Evolutionary conservation across 257 asterid species (phyloP), one percentile per base, ranked within the genome.

Genomic region (Petunia secreta): DNA sequence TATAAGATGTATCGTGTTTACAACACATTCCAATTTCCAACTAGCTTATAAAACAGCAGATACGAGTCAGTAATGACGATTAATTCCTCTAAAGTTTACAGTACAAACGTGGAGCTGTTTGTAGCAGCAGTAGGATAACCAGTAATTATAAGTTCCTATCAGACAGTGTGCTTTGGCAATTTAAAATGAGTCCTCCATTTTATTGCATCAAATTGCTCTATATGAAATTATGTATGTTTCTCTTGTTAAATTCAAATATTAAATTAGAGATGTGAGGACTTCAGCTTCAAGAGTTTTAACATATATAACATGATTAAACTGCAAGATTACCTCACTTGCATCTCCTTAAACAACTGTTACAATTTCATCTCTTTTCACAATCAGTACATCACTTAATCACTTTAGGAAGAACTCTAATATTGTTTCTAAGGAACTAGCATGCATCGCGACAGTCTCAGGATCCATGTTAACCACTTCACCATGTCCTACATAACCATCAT

Each of bases 401-500:
- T 67, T 67, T 8, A 67, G 2, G 8, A 15, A 67, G n/a, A 6
- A 2, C 14, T 41, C 75, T 8, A 41, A 15, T 0, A 15, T 41
- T 67, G 15, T 66, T 6, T 14, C 7, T 0, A 68, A 68, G 57
- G n/a, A 68, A 68, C 55, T 41, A 11, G 16, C 40, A 44, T 8
- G 76, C 76, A 68, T 68, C 76, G 44, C n/a, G 58, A 67, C 8
- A 44, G 40, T 8, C 54, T 68, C 16, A 16, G 75, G 2, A 43
- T 68, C 6, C 5, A 67, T 69, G 2, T 25, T 62, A 69, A 69
- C 5, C 77, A 46, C 77, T 25, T 69, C 0, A 25, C 57, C 16
- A 10, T 69, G 59, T 25, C 59, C 59, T 3, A 14, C 25, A 55
- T 55, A 4, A 54, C 60, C 60, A 55, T 55, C 60, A 14, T 13